Evolutionary conservation across 1,139 yeast species (phyloP).

Genomic region (Sugiyamaella neomexicana): DNA sequence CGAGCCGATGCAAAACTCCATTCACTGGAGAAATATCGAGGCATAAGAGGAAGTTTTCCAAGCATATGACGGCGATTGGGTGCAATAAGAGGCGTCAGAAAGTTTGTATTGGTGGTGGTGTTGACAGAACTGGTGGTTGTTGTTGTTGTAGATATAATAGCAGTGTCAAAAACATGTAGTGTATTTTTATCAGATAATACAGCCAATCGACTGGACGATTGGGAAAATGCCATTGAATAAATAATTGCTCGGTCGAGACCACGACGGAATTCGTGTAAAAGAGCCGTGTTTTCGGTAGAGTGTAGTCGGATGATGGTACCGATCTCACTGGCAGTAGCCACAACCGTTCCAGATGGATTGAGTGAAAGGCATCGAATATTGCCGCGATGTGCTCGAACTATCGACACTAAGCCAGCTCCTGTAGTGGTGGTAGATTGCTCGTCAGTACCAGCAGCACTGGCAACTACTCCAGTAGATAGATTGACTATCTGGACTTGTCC

Average conservation of each 20-base stretch:
- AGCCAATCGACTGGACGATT: conserved; percentile 71
- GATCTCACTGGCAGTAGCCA: conserved; percentile 85
- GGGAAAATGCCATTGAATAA: conserved; percentile 81
- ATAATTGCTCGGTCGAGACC: conserved; percentile 83
- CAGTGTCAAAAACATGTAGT: conserved; percentile 69
- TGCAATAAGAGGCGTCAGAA: conserved; percentile 12
- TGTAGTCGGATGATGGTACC: conserved; percentile 86
- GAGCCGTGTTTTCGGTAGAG: conserved; percentile 69
- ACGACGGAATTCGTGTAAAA: conserved; percentile 78
- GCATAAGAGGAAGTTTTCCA: conserved; percentile 65
- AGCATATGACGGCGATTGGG: conserved; percentile 65
- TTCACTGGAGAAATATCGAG: conserved; percentile 75
- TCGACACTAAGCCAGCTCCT: conserved; percentile 51
- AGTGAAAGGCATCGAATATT: conserved; percentile 65
- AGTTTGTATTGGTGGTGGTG: conserved; percentile 2
- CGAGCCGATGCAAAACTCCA: conserved; percentile 90
- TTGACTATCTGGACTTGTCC: conserved; percentile 85
- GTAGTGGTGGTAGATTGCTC: conserved; percentile 12
- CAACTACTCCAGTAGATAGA: conserved; percentile 35
- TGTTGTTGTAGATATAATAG: conserved; percentile 40
- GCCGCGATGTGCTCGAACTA: conserved; percentile 82
- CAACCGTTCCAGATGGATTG: conserved; percentile 69
- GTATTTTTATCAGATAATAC: conserved; percentile 88
- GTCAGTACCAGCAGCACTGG: not conserved
- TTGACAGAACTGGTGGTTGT: conserved; percentile 2